A percentile compares a stretch with the other conserved stretches of the same genome.
Conservation (phyloP, 2,329 filamentous ascomycete species). For the Fusarium nelsonii region DNA sequence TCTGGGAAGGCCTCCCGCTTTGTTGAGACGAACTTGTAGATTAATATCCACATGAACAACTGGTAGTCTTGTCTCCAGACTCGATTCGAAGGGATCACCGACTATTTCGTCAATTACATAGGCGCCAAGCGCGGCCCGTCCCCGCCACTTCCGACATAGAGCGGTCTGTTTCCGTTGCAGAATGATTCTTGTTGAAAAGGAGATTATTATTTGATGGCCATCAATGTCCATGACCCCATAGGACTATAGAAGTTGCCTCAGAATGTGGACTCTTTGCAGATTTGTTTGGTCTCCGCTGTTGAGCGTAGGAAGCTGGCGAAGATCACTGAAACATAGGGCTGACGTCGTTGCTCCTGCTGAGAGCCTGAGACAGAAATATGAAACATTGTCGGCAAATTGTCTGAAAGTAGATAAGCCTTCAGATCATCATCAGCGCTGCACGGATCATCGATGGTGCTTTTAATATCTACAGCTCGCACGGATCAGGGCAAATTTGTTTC, state of each 20-base stretch:
- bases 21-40: not conserved
- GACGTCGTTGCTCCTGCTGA: not conserved
- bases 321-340: not conserved
- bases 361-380: not conserved
- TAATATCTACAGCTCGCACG: not conserved
- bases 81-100: not conserved
- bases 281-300: not conserved
- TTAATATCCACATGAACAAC: not conserved
- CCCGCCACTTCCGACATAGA: not conserved
- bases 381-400: not conserved
- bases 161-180: not conserved
- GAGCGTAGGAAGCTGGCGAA: no score
- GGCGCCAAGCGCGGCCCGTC: not conserved
- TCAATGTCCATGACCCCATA: not conserved
- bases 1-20: not conserved
- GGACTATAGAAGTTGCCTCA: not conserved
- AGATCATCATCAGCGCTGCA: not conserved
- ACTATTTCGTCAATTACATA: no score
- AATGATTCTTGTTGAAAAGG: not conserved
- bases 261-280: not conserved
- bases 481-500: not conserved
- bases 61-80: no score
- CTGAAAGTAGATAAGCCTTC: not conserved
- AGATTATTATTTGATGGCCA: fast-evolving
- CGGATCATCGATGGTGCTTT: not conserved